phyloP scores from a whole-genome alignment of 495 filamentous ascomycete species.

The Pseudomonodictys pantanalensis region DNA sequence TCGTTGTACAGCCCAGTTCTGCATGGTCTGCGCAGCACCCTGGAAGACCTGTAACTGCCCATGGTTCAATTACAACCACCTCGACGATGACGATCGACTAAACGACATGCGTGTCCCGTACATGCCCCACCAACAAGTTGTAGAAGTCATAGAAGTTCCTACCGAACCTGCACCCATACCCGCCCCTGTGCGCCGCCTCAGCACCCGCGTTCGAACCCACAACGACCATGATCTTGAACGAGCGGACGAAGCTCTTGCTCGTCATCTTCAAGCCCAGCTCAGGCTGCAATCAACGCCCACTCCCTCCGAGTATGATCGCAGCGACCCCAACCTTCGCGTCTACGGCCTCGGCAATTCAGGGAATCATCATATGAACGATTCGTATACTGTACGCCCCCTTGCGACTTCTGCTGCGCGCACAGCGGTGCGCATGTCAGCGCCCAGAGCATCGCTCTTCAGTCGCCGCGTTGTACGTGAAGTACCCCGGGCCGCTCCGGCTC shows the following conservation, averaged over 20 bases:
- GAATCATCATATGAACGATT: slow-evolving; percentile 30
- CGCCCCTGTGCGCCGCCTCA: slow-evolving; percentile 6
- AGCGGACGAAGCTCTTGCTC: slow-evolving; percentile 56
- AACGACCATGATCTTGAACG: slow-evolving; percentile 23
- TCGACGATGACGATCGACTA: slow-evolving; percentile 55
- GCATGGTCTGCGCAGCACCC: slow-evolving; percentile 71
- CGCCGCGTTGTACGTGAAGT: slow-evolving; percentile 17
- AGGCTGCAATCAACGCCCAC: slow-evolving; percentile 37
- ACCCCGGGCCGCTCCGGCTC: slow-evolving; percentile 8
- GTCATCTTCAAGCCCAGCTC: slow-evolving; percentile 51
- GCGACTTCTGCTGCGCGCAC: slow-evolving; percentile 15
- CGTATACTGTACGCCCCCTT: slow-evolving; percentile 28
- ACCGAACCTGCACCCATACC: slow-evolving; percentile 13
- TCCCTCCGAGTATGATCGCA: slow-evolving; percentile 14
- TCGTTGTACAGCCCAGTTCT: slow-evolving; percentile 77
- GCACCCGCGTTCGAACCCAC: slow-evolving; percentile 19
- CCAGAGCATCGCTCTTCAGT: slow-evolving; percentile 16
- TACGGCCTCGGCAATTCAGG: slow-evolving; percentile 30
- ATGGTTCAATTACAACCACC: slow-evolving; percentile 67
- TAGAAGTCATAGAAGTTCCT: slow-evolving; percentile 31
- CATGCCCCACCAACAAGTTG: slow-evolving; percentile 25
- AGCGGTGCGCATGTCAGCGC: slow-evolving; percentile 11
- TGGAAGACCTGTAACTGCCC: slow-evolving; percentile 84
- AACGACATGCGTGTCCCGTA: slow-evolving; percentile 56
- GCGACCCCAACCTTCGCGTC: slow-evolving; percentile 19